A percentile compares a stretch with the other conserved stretches of the same genome.
Evolutionary conservation across 2,329 filamentous ascomycete genomes (phyloP).

Genomic region (Penicillium sp.): DNA sequence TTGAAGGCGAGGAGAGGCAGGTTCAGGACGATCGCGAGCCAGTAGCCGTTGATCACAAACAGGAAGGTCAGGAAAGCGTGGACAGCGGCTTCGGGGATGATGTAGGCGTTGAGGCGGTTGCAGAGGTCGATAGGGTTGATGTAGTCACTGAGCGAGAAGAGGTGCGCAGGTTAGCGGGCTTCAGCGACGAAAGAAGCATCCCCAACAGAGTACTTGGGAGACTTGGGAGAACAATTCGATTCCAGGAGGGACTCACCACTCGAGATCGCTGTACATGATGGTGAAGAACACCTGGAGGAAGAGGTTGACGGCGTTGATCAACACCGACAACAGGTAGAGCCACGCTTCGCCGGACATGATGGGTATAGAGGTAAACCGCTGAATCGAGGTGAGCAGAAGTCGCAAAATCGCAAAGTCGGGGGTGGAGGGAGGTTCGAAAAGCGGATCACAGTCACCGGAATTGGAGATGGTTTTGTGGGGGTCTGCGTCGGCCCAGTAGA

Average conservation of each 20-base stretch:
- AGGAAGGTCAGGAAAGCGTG: slow-evolving; percentile 94
- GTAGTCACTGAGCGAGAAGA: slow-evolving; percentile 73
- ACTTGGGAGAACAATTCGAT: not conserved
- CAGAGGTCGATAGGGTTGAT: slow-evolving; percentile 99
- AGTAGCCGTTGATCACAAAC: slow-evolving; percentile 99
- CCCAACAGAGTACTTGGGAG: not conserved
- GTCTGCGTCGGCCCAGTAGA: slow-evolving; percentile 12
- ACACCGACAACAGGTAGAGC: slow-evolving; percentile 95
- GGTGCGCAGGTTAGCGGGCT: slow-evolving; percentile 30
- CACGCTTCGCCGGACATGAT: slow-evolving; percentile 97
- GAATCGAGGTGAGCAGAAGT: not conserved
- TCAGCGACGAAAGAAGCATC: not conserved
- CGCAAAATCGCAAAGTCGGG: slow-evolving; percentile 1
- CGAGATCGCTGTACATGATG: slow-evolving; percentile 99
- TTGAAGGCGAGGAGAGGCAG: slow-evolving; percentile 92
- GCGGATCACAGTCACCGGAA: slow-evolving; percentile 20
- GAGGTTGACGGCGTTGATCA: slow-evolving; percentile 99
- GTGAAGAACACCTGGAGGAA: slow-evolving; percentile 99
- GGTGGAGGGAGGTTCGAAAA: slow-evolving; percentile 5
- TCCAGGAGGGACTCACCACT: slow-evolving; percentile 75
- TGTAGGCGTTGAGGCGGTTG: slow-evolving; percentile 99
- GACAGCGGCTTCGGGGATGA: slow-evolving; percentile 96
- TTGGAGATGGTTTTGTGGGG: slow-evolving; percentile 32
- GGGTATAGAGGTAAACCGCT: slow-evolving; percentile 26
- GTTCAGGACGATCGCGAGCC: slow-evolving; percentile 90